Conservation (phyloP, 257 asterid genomes). For the Solanum pimpinellifolium region DNA sequence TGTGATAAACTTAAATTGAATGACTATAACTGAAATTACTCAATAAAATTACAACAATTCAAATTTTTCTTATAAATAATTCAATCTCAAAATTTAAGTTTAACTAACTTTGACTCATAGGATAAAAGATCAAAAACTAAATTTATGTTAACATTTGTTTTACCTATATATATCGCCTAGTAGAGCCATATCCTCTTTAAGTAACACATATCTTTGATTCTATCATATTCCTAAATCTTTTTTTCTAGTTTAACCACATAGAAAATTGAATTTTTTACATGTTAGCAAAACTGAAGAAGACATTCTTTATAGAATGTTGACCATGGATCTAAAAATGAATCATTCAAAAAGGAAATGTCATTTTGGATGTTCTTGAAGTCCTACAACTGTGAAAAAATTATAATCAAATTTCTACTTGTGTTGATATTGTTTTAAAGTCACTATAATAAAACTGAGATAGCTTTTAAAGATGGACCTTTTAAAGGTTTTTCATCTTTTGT, state of each 20-base stretch:
- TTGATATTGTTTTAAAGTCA: background rate
- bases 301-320: background rate
- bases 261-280: background rate
- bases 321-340: background rate
- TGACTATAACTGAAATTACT: too few relatives aligned
- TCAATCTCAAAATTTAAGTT: background rate
- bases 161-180: background rate
- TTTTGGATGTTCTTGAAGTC: slow-evolving; percentile 1
- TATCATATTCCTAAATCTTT: background rate
- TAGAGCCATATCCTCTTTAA: background rate
- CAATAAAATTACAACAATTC: too few relatives aligned
- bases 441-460: background rate
- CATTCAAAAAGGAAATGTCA: background rate
- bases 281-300: background rate
- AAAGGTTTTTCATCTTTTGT: background rate
- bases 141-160: too few relatives aligned
- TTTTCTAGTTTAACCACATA: background rate
- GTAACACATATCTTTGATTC: too few relatives aligned
- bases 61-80: background rate
- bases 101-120: background rate
- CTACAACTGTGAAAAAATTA: background rate
- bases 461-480: background rate
- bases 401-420: background rate
- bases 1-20: background rate
- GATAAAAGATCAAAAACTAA: too few relatives aligned